phyloP scores from a whole-genome alignment of 345 rosid genomes.

The Psidium friedrichsthalianum region DNA sequence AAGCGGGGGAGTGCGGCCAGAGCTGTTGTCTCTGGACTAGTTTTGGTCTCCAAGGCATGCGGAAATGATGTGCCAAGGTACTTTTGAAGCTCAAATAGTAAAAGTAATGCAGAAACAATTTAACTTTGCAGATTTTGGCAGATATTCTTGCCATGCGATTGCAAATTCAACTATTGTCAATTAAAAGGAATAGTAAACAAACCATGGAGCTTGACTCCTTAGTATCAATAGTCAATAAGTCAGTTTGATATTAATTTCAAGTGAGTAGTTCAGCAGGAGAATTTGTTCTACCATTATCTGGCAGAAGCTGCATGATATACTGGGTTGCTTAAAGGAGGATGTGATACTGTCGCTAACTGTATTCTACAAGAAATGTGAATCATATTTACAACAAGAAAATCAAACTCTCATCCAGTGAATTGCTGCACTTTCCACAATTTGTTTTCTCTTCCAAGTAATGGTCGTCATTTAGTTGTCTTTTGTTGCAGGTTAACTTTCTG shows the following conservation, averaged over 20 bases:
- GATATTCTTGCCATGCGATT: background rate
- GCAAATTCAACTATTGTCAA: background rate
- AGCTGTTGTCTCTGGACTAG: slow-evolving; percentile 70
- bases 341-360: background rate
- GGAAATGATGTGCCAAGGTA: slow-evolving; percentile 94
- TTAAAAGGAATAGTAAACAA: background rate
- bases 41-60: slow-evolving; percentile 86
- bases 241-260: background rate
- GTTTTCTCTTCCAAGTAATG: background rate
- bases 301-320: background rate
- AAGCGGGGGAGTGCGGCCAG: slow-evolving; percentile 62
- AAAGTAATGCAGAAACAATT: background rate
- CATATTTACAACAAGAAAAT: background rate
- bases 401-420: background rate
- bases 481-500: slow-evolving; percentile 77
- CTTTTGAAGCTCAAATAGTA: background rate
- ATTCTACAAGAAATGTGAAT: background rate
- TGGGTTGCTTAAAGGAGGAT: background rate
- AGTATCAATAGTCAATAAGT: background rate
- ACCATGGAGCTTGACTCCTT: background rate
- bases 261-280: background rate
- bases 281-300: background rate
- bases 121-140: background rate
- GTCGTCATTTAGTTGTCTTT: background rate
- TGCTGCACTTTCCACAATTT: background rate